Base-by-base conservation (phyloP, 345 rosid species). In the Pelargonium nanum region DNA sequence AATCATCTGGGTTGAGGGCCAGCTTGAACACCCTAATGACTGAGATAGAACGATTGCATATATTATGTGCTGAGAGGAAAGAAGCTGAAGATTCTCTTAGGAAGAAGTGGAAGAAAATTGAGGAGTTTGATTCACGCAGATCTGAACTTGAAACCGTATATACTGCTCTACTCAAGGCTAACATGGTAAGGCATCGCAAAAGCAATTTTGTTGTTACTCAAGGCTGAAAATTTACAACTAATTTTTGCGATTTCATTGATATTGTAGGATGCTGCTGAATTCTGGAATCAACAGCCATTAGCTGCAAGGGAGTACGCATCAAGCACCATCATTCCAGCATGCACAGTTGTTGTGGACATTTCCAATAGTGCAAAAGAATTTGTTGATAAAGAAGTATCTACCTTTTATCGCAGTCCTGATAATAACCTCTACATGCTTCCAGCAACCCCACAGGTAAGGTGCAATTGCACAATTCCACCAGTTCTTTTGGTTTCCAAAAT, bases 81-180 rank as follows among this genome's bases (percentile, higher is more conserved):
- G 95, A 88, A 75, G 95, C 92, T 1, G 95, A 85, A 77, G 98
- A 91, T 75, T 86, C 80, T 26, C 76, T 88, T 70, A 81, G 74
- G 68, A 88, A 86, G 81, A 91, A 88, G 70, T 88, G 96, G 98
- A 88, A 86, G 82, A 91, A 88, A 78, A 88, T 91, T 65, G 90
- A 91, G 77, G 95, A 86, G 76, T 88, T 91, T 70, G 95, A 91
- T 72, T 68, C 90, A 30, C 81, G 98, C 45, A 84, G 98, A 82
- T 86, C 92, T 44, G 92, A 91, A 78, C 90, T 91, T 67, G 96
- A 88, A 79, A 73, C 86, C 32, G 77, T 91, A 62, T 91, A 86
- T 73, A 80, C 79, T 60, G 81, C 96, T 77, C 69, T 91, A 61
- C 80, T 91, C 65, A 86, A 83, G 83, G 88, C 92, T 69, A 88